Evolutionary conservation across 2,329 filamentous ascomycete genomes (phyloP), one percentile per base, ranked within the genome.

Genomic region (Calonectria pseudoturangicola): DNA sequence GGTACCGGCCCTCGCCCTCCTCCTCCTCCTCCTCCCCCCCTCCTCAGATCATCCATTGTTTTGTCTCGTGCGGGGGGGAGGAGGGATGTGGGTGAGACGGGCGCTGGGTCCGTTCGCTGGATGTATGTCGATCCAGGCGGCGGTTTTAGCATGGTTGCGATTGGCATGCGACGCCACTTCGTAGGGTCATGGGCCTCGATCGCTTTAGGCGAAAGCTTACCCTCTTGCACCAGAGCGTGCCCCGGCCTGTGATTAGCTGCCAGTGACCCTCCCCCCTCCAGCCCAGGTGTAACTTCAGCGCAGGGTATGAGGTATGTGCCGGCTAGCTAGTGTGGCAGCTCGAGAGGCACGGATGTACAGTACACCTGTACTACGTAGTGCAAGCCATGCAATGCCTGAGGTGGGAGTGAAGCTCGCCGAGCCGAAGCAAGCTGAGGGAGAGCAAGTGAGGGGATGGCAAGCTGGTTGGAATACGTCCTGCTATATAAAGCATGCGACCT

Each of bases 181-280:
- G 47, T 54, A 28, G 43, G 51, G 66, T 68, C 66, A 68, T 68
- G 41, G 50, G 66, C 66, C 41, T 68, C 66, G 41, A 36, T 68
- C 36, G 66, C 66, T 48, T 67, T 68, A 68, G 66, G 66, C 66
- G 27, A 68, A 68, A 68, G 66, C 66, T 68, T 68, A 68, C 66
- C 39, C 60, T 47, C 21, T 21, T 45, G 63, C 63, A 18, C 33
- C 18, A 33, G 21, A 27, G 16, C 36, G 36, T 45, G 39, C 21
- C 36, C 58, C 41, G 58, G 27, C 58, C 41, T 33, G 27, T 21
- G 25, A 30, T 33, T 63, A 63, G 58, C 58, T 63, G 58, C 39
- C 39, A 63, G 27, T 39, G 33, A 21, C n/a, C 33, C 54, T 33
- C 21, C 54, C 54, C 21, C 30, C 33, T 36, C 33, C n/a, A 33